Evolutionary conservation across 192 early-diverging fungal species (phyloP).

Genomic region (Umbelopsis vinacea): DNA sequence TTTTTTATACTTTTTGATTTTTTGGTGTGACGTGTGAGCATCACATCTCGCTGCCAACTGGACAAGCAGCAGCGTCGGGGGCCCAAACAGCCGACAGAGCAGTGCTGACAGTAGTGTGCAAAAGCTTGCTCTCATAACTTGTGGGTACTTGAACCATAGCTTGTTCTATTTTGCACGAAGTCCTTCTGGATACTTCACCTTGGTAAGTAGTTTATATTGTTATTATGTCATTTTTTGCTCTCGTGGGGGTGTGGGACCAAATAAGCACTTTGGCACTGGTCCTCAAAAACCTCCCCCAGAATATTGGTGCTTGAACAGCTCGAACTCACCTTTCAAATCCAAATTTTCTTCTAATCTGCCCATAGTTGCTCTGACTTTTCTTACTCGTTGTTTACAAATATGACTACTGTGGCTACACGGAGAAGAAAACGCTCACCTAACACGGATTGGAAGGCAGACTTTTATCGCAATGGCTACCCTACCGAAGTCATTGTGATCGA

Average conservation of each 20-base stretch:
- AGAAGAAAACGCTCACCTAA: slow-evolving; percentile 19
- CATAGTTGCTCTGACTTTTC: not conserved
- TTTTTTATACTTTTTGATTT: not conserved
- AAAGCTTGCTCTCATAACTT: too few relatives aligned
- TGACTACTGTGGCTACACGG: slow-evolving; percentile 22
- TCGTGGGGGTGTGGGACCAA: slow-evolving; percentile 20
- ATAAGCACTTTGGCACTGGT: slow-evolving; percentile 18
- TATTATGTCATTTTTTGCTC: slow-evolving; percentile 1
- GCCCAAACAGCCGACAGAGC: not conserved
- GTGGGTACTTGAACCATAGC: too few relatives aligned
- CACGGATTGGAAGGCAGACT: slow-evolving; percentile 44
- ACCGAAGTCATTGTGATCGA: slow-evolving; percentile 48
- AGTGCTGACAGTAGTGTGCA: not conserved
- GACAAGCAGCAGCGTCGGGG: not conserved
- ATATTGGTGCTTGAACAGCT: not conserved
- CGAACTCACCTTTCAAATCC: slow-evolving; percentile 1
- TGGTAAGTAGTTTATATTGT: not conserved
- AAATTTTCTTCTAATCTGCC: slow-evolving; percentile 1
- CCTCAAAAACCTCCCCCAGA: not conserved
- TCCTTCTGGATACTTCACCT: too few relatives aligned
- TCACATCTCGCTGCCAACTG: not conserved
- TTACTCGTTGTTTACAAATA: not conserved
- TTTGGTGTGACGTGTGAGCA: slow-evolving; percentile 5
- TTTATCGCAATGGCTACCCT: slow-evolving; percentile 48
- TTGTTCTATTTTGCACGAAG: too few relatives aligned